Evolutionary conservation across 169 alveolate genomes (phyloP).

Genomic region (Eimeria falciformis): DNA sequence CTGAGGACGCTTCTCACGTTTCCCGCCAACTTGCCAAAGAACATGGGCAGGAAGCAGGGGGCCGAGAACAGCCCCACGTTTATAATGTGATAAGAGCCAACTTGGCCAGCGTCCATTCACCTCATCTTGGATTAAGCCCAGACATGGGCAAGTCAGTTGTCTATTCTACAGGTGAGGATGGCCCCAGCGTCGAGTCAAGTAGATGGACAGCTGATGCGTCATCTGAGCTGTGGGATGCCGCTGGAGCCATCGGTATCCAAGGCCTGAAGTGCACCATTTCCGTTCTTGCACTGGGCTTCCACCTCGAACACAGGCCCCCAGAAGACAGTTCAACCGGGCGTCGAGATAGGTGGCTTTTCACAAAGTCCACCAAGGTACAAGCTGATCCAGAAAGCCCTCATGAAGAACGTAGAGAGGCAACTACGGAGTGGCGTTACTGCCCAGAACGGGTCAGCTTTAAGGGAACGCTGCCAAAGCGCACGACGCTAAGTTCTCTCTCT

Average conservation of each 20-base stretch:
- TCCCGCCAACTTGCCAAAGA: background rate
- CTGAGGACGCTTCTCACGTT: background rate
- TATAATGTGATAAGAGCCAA: background rate
- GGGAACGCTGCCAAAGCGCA: background rate
- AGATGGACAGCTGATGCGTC: background rate
- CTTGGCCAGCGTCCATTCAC: background rate
- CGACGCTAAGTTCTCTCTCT: background rate
- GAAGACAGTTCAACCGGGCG: background rate
- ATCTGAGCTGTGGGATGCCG: background rate
- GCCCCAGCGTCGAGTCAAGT: background rate
- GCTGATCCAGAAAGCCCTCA: background rate
- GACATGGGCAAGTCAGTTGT: background rate
- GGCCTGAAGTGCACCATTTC: background rate
- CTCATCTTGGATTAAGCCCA: background rate
- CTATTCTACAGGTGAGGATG: background rate
- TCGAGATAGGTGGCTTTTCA: background rate
- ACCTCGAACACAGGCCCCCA: background rate
- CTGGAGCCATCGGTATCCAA: background rate
- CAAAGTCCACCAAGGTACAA: background rate
- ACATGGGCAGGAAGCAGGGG: background rate
- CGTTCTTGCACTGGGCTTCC: background rate
- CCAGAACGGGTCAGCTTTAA: slow-evolving; percentile 1
- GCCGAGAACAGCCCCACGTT: background rate
- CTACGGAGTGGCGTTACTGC: background rate
- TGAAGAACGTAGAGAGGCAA: background rate